A percentile compares a stretch with the other conserved stretches of the same genome.
Conservation (phyloP, 225 moss, liverwort and hornwort species). For the Takakia lepidozioides region DNA sequence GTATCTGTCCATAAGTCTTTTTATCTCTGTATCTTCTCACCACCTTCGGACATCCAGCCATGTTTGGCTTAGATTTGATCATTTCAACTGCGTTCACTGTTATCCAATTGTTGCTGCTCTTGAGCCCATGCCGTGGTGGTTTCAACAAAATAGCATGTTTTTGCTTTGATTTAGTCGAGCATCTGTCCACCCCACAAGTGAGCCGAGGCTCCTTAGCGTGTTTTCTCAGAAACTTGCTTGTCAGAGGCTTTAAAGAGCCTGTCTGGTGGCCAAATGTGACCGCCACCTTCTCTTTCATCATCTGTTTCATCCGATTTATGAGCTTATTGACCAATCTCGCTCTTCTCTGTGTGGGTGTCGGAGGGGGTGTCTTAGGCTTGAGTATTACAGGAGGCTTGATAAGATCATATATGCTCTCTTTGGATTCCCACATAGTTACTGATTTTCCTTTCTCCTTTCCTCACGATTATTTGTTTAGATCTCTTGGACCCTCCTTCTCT, state of each 20-base stretch:
- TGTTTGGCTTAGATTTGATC: conserved; percentile 39
- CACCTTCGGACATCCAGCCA: conserved; percentile 20
- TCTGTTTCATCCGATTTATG: conserved; percentile 50
- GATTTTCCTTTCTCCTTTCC: too few relatives aligned
- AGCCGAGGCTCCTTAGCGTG: conserved; percentile 59
- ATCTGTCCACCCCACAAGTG: conserved; percentile 29
- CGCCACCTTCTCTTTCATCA: conserved; percentile 37
- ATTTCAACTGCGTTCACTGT: conserved; percentile 51
- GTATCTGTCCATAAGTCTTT: conserved; percentile 30
- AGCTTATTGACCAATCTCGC: conserved; percentile 57
- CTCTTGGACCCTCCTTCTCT: too few relatives aligned
- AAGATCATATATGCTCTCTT: conserved; percentile 25
- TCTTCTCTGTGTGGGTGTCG: conserved; percentile 58
- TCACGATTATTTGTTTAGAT: too few relatives aligned
- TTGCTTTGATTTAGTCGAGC: conserved; percentile 39
- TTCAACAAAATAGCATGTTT: conserved; percentile 24
- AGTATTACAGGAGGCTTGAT: conserved; percentile 15
- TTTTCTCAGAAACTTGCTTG: conserved; percentile 59
- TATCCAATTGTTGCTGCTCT: conserved; percentile 51
- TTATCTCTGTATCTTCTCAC: conserved; percentile 26
- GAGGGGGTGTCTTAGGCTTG: conserved; percentile 38
- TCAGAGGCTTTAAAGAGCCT: conserved; percentile 45
- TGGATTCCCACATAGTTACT: conserved; percentile 32
- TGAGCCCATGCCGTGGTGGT: conserved; percentile 21
- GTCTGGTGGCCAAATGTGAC: conserved; percentile 61